Percentiles rank a stretch among this genome's conserved stretches.
These are phyloP conservation scores for Fusarium secorum DNA, from an alignment of 2,329 filamentous ascomycete genomes.

Conservation along the genomic window DNA sequence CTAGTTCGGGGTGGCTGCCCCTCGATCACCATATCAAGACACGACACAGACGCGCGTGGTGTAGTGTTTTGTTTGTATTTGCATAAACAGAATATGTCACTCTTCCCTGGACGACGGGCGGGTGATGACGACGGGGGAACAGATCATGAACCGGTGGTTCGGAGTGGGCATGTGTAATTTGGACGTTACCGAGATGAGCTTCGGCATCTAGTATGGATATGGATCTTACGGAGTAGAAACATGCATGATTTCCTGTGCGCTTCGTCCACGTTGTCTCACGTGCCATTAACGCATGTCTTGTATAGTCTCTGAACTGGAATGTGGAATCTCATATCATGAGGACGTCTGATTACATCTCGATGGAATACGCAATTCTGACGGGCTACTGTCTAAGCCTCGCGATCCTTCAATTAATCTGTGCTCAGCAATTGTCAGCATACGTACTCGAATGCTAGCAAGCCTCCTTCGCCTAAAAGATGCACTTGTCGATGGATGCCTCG, in stretches of 20 bases:
- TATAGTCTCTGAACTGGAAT: slow-evolving; percentile 12
- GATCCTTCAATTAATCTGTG: slow-evolving; percentile 8
- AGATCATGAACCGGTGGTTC: slow-evolving; percentile 24
- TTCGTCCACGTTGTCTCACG: slow-evolving; percentile 6
- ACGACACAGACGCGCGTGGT: slow-evolving; percentile 3
- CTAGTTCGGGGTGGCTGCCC: background rate
- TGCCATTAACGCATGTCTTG: slow-evolving; percentile 14
- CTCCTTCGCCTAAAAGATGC: slow-evolving; percentile 9
- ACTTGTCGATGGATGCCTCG: slow-evolving; percentile 19
- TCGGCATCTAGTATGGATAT: slow-evolving; percentile 9
- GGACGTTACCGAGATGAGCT: slow-evolving; percentile 35
- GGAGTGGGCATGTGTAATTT: slow-evolving; percentile 23
- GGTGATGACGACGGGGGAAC: slow-evolving; percentile 26
- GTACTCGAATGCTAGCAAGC: slow-evolving; percentile 10
- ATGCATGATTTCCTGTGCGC: slow-evolving; percentile 18
- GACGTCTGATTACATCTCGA: background rate
- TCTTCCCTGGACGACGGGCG: slow-evolving; percentile 13
- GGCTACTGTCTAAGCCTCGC: slow-evolving; percentile 6
- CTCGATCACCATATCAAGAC: slow-evolving; percentile 4
- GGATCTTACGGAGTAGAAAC: too few relatives aligned
- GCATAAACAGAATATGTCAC: slow-evolving; percentile 21
- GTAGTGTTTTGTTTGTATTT: slow-evolving; percentile 20
- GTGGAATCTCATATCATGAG: background rate
- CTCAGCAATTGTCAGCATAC: slow-evolving; percentile 10
- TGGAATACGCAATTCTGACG: slow-evolving; percentile 9